Conservation (phyloP, 768 basidiomycete species). For the Lenzites betulinus region DNA sequence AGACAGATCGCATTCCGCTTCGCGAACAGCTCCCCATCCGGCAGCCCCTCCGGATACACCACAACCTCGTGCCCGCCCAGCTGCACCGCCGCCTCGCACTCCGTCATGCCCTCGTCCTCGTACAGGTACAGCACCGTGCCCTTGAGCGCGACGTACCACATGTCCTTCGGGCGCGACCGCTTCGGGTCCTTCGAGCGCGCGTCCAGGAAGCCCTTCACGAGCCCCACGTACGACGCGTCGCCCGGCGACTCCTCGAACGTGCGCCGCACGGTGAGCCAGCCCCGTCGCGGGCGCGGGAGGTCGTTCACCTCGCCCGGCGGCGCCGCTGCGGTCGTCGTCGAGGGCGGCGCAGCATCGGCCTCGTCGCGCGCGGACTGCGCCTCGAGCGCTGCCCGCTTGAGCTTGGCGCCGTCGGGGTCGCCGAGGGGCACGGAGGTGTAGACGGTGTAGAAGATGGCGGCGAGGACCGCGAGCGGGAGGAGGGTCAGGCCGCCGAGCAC, state of each 20-base stretch:
- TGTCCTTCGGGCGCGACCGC: slow-evolving; percentile 83
- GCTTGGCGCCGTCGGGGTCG: slow-evolving; percentile 47
- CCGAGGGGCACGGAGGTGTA: slow-evolving; percentile 88
- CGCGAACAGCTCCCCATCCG: slow-evolving; percentile 89
- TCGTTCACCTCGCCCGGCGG: slow-evolving; percentile 47
- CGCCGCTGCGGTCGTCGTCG: slow-evolving; percentile 32
- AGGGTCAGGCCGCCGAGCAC: slow-evolving; percentile 90
- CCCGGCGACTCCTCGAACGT: slow-evolving; percentile 68
- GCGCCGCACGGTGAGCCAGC: slow-evolving; percentile 81
- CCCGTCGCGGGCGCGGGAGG: slow-evolving; percentile 65
- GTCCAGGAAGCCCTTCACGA: slow-evolving; percentile 80
- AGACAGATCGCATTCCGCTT: slow-evolving; percentile 88
- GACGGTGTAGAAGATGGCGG: slow-evolving; percentile 58
- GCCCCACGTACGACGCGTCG: slow-evolving; percentile 75
- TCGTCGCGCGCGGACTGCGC: slow-evolving; percentile 23
- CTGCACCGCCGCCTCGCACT: slow-evolving; percentile 91
- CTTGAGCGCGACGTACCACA: slow-evolving; percentile 92
- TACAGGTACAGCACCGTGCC: slow-evolving; percentile 90
- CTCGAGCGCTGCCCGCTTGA: slow-evolving; percentile 28
- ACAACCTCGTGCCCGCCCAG: slow-evolving; percentile 75
- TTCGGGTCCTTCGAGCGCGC: slow-evolving; percentile 84
- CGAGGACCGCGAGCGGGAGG: slow-evolving; percentile 72
- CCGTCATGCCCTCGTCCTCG: slow-evolving; percentile 88
- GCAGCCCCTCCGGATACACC: slow-evolving; percentile 71
- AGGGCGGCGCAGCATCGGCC: slow-evolving; percentile 32